Evolutionary conservation across 495 filamentous ascomycete genomes (phyloP).

Genomic region (Evansstolkia leycettana): DNA sequence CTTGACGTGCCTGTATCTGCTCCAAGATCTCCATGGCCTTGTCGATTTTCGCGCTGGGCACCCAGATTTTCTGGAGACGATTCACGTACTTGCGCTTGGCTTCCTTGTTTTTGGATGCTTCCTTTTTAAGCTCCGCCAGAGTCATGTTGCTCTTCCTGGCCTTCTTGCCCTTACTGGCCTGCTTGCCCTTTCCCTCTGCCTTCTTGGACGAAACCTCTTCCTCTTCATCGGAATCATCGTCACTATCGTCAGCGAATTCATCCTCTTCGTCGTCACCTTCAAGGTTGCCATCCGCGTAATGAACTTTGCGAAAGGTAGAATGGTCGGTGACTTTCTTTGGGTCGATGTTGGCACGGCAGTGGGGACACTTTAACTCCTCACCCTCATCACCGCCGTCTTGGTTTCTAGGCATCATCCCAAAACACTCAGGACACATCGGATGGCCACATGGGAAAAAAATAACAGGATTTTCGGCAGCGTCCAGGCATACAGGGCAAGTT

Average conservation of each 20-base stretch:
- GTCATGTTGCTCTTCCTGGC: slow-evolving; percentile 29
- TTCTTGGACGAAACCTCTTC: slow-evolving; percentile 11
- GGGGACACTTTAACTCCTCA: slow-evolving; percentile 58
- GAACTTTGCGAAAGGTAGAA: slow-evolving; percentile 59
- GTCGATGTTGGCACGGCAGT: slow-evolving; percentile 55
- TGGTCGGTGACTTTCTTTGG: slow-evolving; percentile 61
- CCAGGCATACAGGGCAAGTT: slow-evolving; percentile 72
- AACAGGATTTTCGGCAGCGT: slow-evolving; percentile 58
- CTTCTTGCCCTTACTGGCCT: slow-evolving; percentile 31
- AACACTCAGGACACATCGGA: slow-evolving; percentile 66
- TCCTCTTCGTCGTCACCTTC: slow-evolving; percentile 17
- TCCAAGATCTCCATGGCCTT: slow-evolving; percentile 60
- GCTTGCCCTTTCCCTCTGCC: slow-evolving; percentile 26
- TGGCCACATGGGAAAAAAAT: slow-evolving; percentile 85
- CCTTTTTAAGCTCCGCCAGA: slow-evolving; percentile 54
- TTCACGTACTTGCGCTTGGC: slow-evolving; percentile 57
- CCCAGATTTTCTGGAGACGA: slow-evolving; percentile 51
- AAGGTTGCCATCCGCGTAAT: slow-evolving; percentile 43
- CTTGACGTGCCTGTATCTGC: slow-evolving; percentile 29
- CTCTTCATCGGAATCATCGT: slow-evolving; percentile 18
- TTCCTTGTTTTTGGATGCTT: slow-evolving; percentile 44
- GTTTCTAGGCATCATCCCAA: slow-evolving; percentile 52
- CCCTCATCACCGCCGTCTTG: slow-evolving; percentile 44
- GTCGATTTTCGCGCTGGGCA: slow-evolving; percentile 67
- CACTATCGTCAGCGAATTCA: slow-evolving; percentile 41